Evolutionary conservation across 2,329 filamentous ascomycete species (phyloP).

Genomic region (Ciborinia camelliae): DNA sequence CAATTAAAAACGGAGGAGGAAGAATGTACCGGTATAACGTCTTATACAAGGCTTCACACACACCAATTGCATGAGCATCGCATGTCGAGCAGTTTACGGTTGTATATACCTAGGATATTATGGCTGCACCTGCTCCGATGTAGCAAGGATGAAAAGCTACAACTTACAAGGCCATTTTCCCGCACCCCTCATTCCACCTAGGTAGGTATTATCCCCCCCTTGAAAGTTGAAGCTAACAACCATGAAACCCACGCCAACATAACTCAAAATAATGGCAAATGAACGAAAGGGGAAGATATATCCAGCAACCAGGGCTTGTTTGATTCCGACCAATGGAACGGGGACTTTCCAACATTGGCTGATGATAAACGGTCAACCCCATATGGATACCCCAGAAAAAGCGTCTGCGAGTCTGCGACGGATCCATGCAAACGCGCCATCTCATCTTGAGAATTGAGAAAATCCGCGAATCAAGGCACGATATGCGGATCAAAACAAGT

Average conservation of each 20-base stretch:
- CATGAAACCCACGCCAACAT: neutral
- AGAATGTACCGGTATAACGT: neutral
- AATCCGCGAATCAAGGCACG: neutral
- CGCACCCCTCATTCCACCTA: neutral
- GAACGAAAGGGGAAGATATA: neutral
- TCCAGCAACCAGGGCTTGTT: neutral
- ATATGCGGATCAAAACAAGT: no score
- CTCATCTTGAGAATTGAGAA: neutral
- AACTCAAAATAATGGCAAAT: slow-evolving; percentile 10
- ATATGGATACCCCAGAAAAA: neutral
- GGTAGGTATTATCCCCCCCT: neutral
- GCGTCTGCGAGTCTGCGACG: neutral
- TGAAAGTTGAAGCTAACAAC: neutral
- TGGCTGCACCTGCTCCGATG: slow-evolving; percentile 3
- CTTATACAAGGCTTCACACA: neutral
- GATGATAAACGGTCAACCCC: neutral
- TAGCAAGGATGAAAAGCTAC: slow-evolving; percentile 2
- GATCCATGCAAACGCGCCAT: neutral
- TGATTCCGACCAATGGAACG: neutral
- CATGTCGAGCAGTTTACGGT: slow-evolving; percentile 1
- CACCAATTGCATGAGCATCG: neutral
- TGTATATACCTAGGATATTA: neutral
- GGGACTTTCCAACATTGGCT: neutral
- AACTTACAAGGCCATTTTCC: neutral
- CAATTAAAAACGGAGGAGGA: neutral